A percentile compares a stretch with the other conserved stretches of the same genome.
These are phyloP conservation scores for Lichtheimia hyalospora DNA, from an alignment of 371 early-diverging fungal genomes.

Conservation along the genomic window DNA sequence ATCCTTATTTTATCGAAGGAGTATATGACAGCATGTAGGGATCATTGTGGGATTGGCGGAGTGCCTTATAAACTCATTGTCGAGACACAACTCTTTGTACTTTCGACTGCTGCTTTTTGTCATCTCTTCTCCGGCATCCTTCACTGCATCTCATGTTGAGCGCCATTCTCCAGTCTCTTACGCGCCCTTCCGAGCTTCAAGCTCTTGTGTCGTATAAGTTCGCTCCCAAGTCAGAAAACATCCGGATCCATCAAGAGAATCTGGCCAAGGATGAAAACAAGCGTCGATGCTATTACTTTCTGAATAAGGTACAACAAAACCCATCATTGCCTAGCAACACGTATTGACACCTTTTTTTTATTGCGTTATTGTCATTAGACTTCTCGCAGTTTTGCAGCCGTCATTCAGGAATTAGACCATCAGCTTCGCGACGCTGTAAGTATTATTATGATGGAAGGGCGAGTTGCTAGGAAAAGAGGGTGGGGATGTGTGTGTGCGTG, in stretches of 20 bases:
- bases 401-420: slow-evolving; percentile 90
- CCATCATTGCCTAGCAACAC: not conserved
- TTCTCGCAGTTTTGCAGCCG: slow-evolving; percentile 94
- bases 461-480: not conserved
- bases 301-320: slow-evolving; percentile 58
- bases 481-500: slow-evolving; percentile 1
- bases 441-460: not conserved
- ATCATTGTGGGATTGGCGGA: no score
- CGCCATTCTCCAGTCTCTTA: slow-evolving; percentile 62
- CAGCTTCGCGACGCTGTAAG: slow-evolving; percentile 83
- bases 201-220: slow-evolving; percentile 81
- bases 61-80: no score
- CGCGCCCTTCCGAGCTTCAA: slow-evolving; percentile 84
- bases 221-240: slow-evolving; percentile 53
- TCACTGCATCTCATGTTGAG: slow-evolving; percentile 19
- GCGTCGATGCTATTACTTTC: slow-evolving; percentile 83
- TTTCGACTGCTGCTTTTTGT: slow-evolving; percentile 1
- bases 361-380: slow-evolving; percentile 53
- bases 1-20: no score
- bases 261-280: slow-evolving; percentile 57
- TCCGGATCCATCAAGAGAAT: slow-evolving; percentile 44
- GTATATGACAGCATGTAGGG: no score
- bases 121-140: not conserved
- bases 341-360: not conserved
- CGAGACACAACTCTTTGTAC: not conserved